Conservation (phyloP, 1,284 basidiomycete genomes). For the Fomitopsis schrenkii region DNA sequence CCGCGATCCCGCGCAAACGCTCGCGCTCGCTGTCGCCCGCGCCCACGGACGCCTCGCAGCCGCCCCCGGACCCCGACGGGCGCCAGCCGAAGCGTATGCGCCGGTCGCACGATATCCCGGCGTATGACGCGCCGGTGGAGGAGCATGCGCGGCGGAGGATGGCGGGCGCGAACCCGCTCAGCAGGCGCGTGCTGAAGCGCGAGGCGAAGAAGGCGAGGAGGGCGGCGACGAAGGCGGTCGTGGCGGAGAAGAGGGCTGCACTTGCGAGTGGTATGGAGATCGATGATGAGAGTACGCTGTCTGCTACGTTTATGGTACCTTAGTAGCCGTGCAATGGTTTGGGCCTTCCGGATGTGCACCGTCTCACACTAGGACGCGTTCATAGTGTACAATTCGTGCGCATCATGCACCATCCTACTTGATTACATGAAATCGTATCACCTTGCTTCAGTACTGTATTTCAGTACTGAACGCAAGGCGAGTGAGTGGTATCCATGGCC, state of each 20-base stretch:
- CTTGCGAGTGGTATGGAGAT: conserved; percentile 31
- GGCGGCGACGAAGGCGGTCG: conserved; percentile 28
- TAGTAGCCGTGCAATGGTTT: background rate
- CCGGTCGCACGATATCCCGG: conserved; percentile 43
- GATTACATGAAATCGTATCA: no score
- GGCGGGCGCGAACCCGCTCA: conserved; percentile 53
- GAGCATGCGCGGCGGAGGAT: conserved; percentile 33
- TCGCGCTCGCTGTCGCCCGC: conserved; percentile 27
- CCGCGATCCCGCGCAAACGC: conserved; percentile 34
- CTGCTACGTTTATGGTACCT: conserved; percentile 22
- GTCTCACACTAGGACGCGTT: no score
- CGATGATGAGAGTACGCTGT: conserved; percentile 26
- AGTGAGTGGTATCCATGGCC: no score
- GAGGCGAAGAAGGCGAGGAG: conserved; percentile 57
- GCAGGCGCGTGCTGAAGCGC: conserved; percentile 51
- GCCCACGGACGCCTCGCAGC: conserved; percentile 3
- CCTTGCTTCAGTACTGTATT: no score
- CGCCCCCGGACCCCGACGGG: background rate
- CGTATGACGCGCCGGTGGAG: conserved; percentile 44
- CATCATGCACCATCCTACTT: no score
- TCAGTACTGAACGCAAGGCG: no score
- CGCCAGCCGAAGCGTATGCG: conserved; percentile 61
- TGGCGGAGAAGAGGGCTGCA: conserved; percentile 6
- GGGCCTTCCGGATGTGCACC: no score
- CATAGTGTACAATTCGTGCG: no score